Conservation (phyloP, 2,329 filamentous ascomycete genomes). For the Phialophora tarda region DNA sequence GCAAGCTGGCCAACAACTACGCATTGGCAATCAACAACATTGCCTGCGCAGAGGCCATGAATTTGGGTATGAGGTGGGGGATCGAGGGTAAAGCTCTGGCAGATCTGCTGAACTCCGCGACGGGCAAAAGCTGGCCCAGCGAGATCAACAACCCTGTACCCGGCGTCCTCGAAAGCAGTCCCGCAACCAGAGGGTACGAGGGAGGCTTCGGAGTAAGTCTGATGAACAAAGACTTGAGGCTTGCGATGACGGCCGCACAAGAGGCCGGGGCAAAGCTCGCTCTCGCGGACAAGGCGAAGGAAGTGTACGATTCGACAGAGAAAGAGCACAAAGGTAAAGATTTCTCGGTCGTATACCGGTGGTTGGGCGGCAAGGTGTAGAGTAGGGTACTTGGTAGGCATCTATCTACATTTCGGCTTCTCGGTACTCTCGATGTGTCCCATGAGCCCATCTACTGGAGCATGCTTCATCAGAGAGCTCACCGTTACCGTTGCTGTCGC, state of each 20-base stretch:
- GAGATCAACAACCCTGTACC: slow-evolving; percentile 95
- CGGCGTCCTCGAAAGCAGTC: slow-evolving; percentile 77
- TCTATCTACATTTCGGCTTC: background rate
- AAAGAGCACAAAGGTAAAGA: slow-evolving; percentile 70
- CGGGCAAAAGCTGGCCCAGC: slow-evolving; percentile 93
- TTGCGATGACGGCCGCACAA: slow-evolving; percentile 73
- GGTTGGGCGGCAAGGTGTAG: slow-evolving; percentile 41
- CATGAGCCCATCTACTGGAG: background rate
- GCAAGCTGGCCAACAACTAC: slow-evolving; percentile 97
- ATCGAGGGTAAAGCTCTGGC: slow-evolving; percentile 72
- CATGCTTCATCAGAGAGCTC: background rate
- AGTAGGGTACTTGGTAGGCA: background rate
- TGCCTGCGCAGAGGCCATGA: slow-evolving; percentile 70
- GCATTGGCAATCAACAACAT: slow-evolving; percentile 92
- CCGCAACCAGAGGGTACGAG: slow-evolving; percentile 74
- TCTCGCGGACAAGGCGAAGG: slow-evolving; percentile 66
- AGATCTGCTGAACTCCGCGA: slow-evolving; percentile 88
- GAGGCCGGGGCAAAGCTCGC: slow-evolving; percentile 70
- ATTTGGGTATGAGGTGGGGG: slow-evolving; percentile 67
- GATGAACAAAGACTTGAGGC: slow-evolving; percentile 79
- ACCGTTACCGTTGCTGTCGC: background rate
- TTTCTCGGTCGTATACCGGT: slow-evolving; percentile 76
- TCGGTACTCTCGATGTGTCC: background rate
- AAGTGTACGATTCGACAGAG: slow-evolving; percentile 72
- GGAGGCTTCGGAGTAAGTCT: slow-evolving; percentile 78